Base-by-base conservation (phyloP, 2,329 filamentous ascomycete species). In the Paecilomyces dactylethromorphus region DNA sequence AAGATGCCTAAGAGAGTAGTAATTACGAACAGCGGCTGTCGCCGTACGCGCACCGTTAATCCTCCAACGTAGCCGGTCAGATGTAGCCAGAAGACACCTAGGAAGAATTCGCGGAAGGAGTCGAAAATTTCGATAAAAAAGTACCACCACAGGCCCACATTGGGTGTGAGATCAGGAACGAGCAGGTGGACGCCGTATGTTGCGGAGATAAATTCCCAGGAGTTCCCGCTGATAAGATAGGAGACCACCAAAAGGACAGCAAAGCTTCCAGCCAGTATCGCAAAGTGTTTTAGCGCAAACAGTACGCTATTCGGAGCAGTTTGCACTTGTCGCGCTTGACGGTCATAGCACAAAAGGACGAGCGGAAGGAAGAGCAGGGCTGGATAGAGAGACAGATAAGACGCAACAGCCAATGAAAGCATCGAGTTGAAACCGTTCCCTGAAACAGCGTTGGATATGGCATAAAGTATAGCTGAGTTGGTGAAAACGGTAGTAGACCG, bases 61-160 rank as follows among this genome's bases (percentile, higher is more conserved):
- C 91, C 93, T 15, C 89, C 89, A 35, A 96, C 90, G 75, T 99
- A 99, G 45, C 90, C 89, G 0, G 89, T 86, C 59, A 97, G 85
- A 71, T 99, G 94, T 61, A 99, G 83, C 92, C 95, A 97, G 78
- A 99, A 99, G 54, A 99, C 92, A 57, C 90, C 94, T 2, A 99
- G 84, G 81, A 97, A 99, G 81, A 99, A 99, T 66, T 89, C 88
- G 45, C 94, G 85, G 82, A 99, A 99, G 0, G 92, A 93, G 76
- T 99, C 94, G 73, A 99, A 99, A 87, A 99, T 99, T 72, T 99
- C 93, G 65, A 95, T 96, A 72, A 99, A 97, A 78, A 99, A 99
- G 76, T 99, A 99, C 94, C 94, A 99, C 94, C 94, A 99, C 1
- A 99, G 81, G 1, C 94, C 94, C 31, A 95, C 89, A 65, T 97